Conservation (phyloP, 257 asterid genomes). For the Catharanthus roseus region DNA sequence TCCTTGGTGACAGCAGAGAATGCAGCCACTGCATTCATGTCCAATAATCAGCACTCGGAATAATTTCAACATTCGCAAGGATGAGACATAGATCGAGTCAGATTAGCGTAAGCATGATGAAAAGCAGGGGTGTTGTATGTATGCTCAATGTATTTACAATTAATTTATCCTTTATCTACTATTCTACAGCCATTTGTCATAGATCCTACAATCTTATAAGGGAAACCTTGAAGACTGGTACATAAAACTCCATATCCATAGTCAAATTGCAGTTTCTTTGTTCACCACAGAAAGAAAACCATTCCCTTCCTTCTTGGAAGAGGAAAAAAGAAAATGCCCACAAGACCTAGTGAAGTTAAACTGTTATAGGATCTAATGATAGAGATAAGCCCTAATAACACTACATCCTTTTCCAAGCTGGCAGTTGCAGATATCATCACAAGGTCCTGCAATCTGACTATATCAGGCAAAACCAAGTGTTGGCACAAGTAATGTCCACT, state of each 20-base stretch:
- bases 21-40: conserved; percentile 66
- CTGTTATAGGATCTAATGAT: not conserved
- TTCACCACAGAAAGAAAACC: not conserved
- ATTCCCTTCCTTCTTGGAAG: not conserved
- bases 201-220: too few species aligned
- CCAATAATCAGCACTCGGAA: conserved; percentile 17
- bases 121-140: not conserved
- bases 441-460: not conserved
- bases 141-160: not conserved
- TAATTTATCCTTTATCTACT: not conserved
- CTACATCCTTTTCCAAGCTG: not conserved
- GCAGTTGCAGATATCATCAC: not conserved
- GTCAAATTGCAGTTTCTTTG: not conserved
- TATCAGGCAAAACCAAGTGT: not conserved
- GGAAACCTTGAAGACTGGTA: not conserved
- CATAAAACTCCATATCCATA: not conserved
- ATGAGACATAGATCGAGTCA: not conserved
- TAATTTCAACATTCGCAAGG: not conserved
- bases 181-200: not conserved
- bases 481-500: not conserved
- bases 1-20: conserved; percentile 68
- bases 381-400: not conserved
- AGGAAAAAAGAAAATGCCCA: not conserved
- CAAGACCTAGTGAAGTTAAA: not conserved
- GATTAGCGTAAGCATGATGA: not conserved